phyloP scores from a whole-genome alignment of 352 stramenopile species.

The Globisporangium sylvaticum region DNA sequence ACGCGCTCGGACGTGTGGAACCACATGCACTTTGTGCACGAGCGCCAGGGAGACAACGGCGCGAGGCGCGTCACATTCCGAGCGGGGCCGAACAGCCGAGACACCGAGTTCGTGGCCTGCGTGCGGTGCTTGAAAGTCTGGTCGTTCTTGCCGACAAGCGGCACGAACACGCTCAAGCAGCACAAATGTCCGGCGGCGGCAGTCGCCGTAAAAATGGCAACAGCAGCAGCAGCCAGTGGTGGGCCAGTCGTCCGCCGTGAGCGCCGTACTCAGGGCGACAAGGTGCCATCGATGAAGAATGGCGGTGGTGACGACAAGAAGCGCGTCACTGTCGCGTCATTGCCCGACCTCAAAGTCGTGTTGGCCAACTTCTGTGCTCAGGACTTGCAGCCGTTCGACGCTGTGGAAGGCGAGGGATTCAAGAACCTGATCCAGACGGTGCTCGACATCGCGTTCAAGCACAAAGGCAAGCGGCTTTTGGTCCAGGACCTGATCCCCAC shows the following conservation, averaged over 20 bases:
- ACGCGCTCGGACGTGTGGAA: constrained; percentile 1
- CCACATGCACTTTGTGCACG: neutral
- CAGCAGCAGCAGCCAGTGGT: neutral
- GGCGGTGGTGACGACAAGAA: neutral
- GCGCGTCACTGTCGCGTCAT: neutral
- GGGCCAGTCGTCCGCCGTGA: neutral
- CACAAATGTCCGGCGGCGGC: neutral
- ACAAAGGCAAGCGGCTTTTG: neutral
- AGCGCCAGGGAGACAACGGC: neutral
- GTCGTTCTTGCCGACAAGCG: neutral
- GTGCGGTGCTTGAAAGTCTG: constrained; percentile 1
- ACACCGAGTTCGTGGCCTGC: constrained; percentile 4
- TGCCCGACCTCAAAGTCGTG: neutral
- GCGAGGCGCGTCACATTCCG: neutral
- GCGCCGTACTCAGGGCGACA: neutral
- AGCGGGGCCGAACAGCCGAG: neutral
- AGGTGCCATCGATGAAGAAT: neutral
- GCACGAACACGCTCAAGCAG: constrained; percentile 4
- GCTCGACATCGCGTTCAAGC: neutral
- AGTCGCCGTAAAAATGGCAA: too few relatives aligned
- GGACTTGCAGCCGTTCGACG: neutral
- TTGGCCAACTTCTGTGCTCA: neutral
- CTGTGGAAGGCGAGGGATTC: neutral
- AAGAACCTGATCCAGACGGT: neutral
- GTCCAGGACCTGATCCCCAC: neutral